Conservation (phyloP, 805 yeast genomes). For the Schizosaccharomyces japonicus region DNA sequence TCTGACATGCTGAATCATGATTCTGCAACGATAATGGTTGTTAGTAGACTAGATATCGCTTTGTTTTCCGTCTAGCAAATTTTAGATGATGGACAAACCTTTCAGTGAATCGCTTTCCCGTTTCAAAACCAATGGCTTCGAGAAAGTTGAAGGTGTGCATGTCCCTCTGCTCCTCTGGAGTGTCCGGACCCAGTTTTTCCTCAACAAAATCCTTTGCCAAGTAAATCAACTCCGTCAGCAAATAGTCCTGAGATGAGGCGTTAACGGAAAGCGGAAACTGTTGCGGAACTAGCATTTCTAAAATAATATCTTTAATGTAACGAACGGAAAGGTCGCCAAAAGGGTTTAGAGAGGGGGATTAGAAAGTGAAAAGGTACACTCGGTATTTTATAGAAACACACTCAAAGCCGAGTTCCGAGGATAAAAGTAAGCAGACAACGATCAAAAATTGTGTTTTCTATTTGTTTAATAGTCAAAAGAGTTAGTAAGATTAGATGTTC, state of each 20-base stretch:
- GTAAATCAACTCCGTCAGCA: constrained; percentile 59
- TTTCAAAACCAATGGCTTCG: background rate
- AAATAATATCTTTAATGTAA: too few relatives aligned
- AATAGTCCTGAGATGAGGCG: constrained; percentile 31
- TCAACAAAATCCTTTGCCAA: constrained; percentile 39
- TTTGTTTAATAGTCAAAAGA: too few relatives aligned
- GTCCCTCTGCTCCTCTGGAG: background rate
- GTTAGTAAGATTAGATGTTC: too few relatives aligned
- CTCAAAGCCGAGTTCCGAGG: too few relatives aligned
- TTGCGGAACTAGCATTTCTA: background rate
- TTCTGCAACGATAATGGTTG: constrained; percentile 15
- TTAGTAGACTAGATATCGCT: constrained; percentile 11
- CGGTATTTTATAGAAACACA: too few relatives aligned
- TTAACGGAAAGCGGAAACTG: constrained; percentile 21
- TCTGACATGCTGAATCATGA: background rate
- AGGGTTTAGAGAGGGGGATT: too few relatives aligned
- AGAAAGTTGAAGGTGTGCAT: background rate
- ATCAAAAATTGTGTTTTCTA: too few relatives aligned
- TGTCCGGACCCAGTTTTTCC: constrained; percentile 15
- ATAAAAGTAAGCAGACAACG: too few relatives aligned
- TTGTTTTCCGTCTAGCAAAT: constrained; percentile 9
- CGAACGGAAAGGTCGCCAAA: too few relatives aligned
- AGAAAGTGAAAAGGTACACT: too few relatives aligned
- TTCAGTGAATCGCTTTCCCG: background rate
- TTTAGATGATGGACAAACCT: constrained; percentile 7